Percentiles rank a stretch among this genome's conserved stretches.
Conservation (phyloP, 2,329 filamentous ascomycete species). For the Colletotrichum sp. region DNA sequence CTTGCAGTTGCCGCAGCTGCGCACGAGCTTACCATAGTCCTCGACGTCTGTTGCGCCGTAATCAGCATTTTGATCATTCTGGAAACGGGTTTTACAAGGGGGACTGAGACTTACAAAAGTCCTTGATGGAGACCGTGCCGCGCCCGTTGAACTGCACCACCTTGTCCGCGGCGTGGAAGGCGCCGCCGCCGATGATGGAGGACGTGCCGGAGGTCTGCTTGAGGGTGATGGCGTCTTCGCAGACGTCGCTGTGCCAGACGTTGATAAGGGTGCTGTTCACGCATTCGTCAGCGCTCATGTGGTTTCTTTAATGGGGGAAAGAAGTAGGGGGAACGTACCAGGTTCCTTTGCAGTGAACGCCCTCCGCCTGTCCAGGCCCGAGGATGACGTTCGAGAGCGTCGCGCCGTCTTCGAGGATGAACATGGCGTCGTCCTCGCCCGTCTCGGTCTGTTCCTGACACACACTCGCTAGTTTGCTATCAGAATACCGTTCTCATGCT, state of each 20-base stretch:
- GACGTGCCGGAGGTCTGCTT: constrained; percentile 36
- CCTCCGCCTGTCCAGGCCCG: constrained; percentile 52
- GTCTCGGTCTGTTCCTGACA: constrained; percentile 14
- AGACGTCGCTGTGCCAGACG: constrained; percentile 51
- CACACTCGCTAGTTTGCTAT: not conserved
- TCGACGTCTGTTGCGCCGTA: no score
- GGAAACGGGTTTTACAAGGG: no score
- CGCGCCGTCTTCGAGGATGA: constrained; percentile 54
- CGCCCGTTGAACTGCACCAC: constrained; percentile 46
- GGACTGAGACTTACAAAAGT: no score
- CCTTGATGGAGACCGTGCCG: constrained; percentile 40
- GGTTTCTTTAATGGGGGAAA: not conserved
- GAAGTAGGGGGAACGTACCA: constrained; percentile 28
- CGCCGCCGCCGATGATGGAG: constrained; percentile 37
- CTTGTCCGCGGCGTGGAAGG: constrained; percentile 39
- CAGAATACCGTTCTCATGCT: not conserved
- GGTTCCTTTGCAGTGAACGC: constrained; percentile 53
- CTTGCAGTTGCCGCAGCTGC: constrained; percentile 50
- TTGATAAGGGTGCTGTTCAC: constrained; percentile 32
- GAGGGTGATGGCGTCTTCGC: constrained; percentile 44
- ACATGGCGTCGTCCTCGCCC: constrained; percentile 44
- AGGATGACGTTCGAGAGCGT: constrained; percentile 59
- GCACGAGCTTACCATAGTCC: constrained; percentile 54
- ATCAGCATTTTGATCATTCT: no score
- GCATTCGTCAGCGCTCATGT: not conserved